phyloP scores from a whole-genome alignment of 495 filamentous ascomycete species.

The Xylaria telfairii region DNA sequence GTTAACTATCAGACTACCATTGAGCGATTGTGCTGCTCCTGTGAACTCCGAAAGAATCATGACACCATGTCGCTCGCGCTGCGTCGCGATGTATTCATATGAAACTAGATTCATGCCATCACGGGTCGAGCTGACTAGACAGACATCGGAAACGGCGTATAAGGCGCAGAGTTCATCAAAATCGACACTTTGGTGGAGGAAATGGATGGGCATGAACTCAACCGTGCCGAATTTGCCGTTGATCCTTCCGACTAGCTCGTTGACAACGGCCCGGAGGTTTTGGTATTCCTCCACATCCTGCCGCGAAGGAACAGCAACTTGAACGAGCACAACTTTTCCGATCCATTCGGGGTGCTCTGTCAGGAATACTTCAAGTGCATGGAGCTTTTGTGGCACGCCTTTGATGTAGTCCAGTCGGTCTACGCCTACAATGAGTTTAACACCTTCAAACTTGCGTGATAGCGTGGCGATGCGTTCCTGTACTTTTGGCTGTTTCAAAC shows the following conservation, averaged over 20 bases:
- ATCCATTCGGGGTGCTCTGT: constrained; percentile 91
- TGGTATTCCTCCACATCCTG: constrained; percentile 97
- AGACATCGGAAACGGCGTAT: constrained; percentile 88
- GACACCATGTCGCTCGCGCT: constrained; percentile 80
- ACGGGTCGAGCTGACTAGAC: constrained; percentile 86
- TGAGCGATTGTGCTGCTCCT: constrained; percentile 85
- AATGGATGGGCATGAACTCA: constrained; percentile 92
- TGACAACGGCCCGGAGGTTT: constrained; percentile 86
- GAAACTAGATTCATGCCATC: constrained; percentile 98
- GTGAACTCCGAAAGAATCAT: constrained; percentile 94
- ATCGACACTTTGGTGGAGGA: constrained; percentile 86
- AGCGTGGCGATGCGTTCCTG: constrained; percentile 78
- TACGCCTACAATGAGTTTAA: constrained; percentile 90
- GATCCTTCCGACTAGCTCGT: constrained; percentile 88
- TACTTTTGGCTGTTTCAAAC: constrained; percentile 79
- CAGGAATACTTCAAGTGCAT: constrained; percentile 88
- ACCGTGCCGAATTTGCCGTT: constrained; percentile 93
- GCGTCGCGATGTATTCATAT: constrained; percentile 94
- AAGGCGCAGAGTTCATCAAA: constrained; percentile 93
- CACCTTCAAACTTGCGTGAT: constrained; percentile 80
- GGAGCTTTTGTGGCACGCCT: constrained; percentile 91
- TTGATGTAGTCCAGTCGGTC: constrained; percentile 97
- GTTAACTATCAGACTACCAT: constrained; percentile 86
- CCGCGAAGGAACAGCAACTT: constrained; percentile 89
- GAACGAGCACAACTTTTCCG: constrained; percentile 88